Evolutionary conservation across 176 grass and related monocot species (phyloP), one percentile per base, ranked within the genome.

Genomic region (Urochloa ruziziensis): DNA sequence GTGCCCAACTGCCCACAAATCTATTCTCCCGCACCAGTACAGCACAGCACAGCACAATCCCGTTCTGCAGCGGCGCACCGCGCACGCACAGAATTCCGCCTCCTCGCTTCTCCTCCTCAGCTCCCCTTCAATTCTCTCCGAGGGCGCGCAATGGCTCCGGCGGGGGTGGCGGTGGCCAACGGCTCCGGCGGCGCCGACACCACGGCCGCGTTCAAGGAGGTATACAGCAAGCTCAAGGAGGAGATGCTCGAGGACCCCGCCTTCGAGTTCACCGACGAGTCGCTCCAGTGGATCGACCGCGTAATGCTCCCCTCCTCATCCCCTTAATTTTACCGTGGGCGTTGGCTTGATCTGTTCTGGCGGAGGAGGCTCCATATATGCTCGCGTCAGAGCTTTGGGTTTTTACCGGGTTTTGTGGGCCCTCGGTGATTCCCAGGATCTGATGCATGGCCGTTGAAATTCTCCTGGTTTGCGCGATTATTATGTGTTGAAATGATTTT

Each of bases 241-340:
- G 91, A 99, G 77, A 87, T 99, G 80, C 93, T 99, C 70, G 67
- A 92, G 29, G 96, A 99, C 81, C 85, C 96, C 52, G 93, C 93
- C 62, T 99, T 99, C 75, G 89, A 99, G 82, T 99, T 96, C 91
- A 99, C 96, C 73, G 73, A 93, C 62, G 96, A 99, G 72, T 92
- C 96, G 24, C 91, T 92, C 63, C 82, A 92, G 85, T 96, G 93
- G 96, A 94, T 99, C 93, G 89, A 94, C 18, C 90, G 78, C 85
- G 96, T 95, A 91, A 78, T 75, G 63, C 54, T 40, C 63, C 60
- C 32, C 68, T n/a, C 15, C 67, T 59, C 39, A 18, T 77, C 5
- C 58, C 16, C 10, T 66, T 67, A 40, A 34, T 80, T 68, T 37
- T 73, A 52, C 24, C n/a, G 39, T 13, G 56, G 18, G 1, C 74